Percentiles rank a stretch among this genome's conserved stretches.
Evolutionary conservation across 2,329 filamentous ascomycete genomes (phyloP).

Genomic region (Aspergillus japonicus): DNA sequence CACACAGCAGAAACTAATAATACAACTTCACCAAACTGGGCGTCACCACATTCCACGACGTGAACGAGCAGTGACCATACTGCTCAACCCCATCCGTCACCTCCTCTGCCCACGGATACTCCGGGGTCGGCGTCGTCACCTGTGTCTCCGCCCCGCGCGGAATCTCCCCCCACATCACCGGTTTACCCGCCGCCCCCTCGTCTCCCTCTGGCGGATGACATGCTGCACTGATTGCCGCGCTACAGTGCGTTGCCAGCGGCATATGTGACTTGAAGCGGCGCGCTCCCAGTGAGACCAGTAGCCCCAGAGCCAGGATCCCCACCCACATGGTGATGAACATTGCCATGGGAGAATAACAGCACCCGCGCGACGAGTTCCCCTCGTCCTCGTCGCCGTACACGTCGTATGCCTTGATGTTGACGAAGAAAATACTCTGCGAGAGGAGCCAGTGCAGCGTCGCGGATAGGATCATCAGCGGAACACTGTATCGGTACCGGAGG

Average conservation of each 20-base stretch:
- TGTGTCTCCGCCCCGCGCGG: neutral
- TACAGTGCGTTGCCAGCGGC: conserved; percentile 29
- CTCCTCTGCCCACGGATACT: neutral
- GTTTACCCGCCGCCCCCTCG: conserved; percentile 18
- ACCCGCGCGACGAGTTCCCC: neutral
- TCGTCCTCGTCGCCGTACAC: neutral
- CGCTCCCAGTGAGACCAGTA: conserved; percentile 9
- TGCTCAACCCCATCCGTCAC: neutral
- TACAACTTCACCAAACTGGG: neutral
- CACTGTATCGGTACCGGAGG: conserved; percentile 43
- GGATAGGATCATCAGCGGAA: conserved; percentile 38
- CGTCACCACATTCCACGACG: neutral
- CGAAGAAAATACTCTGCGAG: conserved; percentile 45
- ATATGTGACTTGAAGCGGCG: conserved; percentile 24
- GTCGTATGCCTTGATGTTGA: conserved; percentile 3
- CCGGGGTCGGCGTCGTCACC: neutral
- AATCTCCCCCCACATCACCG: conserved; percentile 30
- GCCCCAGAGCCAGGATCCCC: neutral
- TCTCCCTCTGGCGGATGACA: conserved; percentile 25
- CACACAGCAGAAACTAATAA: neutral
- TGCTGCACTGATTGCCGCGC: conserved; percentile 35
- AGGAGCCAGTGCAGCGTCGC: conserved; percentile 48
- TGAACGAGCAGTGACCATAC: neutral
- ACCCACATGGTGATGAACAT: conserved; percentile 6
- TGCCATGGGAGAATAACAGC: conserved; percentile 1